Conservation (phyloP, 192 early-diverging fungal species). For the Umbelopsis ramanniana region DNA sequence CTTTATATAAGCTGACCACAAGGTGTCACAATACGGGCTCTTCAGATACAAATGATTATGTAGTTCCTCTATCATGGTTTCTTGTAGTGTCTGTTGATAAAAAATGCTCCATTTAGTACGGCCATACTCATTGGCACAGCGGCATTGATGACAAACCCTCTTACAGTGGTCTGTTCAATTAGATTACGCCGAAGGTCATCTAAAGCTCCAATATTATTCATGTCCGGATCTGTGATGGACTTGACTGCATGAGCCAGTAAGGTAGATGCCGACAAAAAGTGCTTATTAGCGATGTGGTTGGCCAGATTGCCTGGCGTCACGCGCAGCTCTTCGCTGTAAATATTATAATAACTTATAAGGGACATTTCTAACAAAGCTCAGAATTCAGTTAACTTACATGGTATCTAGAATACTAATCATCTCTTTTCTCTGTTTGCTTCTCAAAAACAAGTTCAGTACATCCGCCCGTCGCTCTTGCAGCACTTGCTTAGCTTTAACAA, state of each 20-base stretch:
- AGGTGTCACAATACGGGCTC: conserved; percentile 74
- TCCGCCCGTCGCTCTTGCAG: conserved; percentile 67
- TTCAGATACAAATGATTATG: conserved; percentile 82
- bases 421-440: conserved; percentile 78
- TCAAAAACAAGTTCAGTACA: conserved; percentile 70
- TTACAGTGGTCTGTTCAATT: conserved; percentile 56
- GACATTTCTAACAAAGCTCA: background rate
- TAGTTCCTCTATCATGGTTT: conserved; percentile 73
- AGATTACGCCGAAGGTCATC: conserved; percentile 68
- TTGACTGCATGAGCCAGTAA: conserved; percentile 67
- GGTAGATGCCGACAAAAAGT: conserved; percentile 69
- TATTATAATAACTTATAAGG: background rate
- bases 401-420: conserved; percentile 76
- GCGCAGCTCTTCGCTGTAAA: conserved; percentile 65
- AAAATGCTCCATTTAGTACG: background rate
- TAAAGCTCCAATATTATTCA: conserved; percentile 72
- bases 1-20: conserved; percentile 57
- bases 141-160: background rate
- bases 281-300: conserved; percentile 61
- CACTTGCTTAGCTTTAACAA: conserved; percentile 67
- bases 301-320: conserved; percentile 68
- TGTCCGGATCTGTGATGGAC: conserved; percentile 64
- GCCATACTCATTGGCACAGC: background rate
- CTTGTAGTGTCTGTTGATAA: conserved; percentile 51
- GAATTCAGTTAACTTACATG: conserved; percentile 45